Evolutionary conservation across 2,329 filamentous ascomycete genomes (phyloP), one percentile per base, ranked within the genome.

Genomic region (Simplicillium aogashimaense): DNA sequence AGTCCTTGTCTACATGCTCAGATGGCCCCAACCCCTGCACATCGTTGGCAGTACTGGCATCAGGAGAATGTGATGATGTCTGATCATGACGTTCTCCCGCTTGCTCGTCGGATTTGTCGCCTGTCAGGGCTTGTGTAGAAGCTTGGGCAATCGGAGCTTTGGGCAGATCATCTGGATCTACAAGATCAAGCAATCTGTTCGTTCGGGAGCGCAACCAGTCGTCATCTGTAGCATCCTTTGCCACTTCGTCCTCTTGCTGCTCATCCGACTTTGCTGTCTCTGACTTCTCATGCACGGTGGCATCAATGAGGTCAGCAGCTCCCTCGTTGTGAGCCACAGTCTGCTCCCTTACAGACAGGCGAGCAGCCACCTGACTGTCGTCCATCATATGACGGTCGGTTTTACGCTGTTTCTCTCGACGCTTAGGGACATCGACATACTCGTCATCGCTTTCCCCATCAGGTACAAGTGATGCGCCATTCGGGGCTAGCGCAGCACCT

Each of bases 161-260:
- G 40, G 54, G 49, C 43, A 64, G 49, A 43, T 83, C 76, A 44
- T 81, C 81, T 34, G 86, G 83, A 51, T 94, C 86, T 40, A 89
- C 70, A 20, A 97, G 68, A 57, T 90, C 92, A 38, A 95, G 70
- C 37, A 94, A 67, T 52, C 90, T 77, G 62, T 82, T 95, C 12
- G 89, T 97, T 50, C 85, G 79, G 46, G 85, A 90, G 43, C 90
- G 80, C 50, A 95, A 70, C 92, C 92, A 98, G 60, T 97, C 89
- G 45, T 82, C 79, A 62, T 95, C 88, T 16, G 83, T 81, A 3
- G 80, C 69, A 38, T 67, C 65, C 49, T 55, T 41, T 50, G 52
- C 43, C 45, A 34, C 18, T 34, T 30, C 37, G n/a, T 29, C 37
- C 8, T 20, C 37, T 39, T 37, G 12, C 36, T 43, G 37, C 34